These are phyloP conservation scores for Rubia tinctorum DNA, from an alignment of 305 asterid genomes.

Conservation along the genomic window DNA sequence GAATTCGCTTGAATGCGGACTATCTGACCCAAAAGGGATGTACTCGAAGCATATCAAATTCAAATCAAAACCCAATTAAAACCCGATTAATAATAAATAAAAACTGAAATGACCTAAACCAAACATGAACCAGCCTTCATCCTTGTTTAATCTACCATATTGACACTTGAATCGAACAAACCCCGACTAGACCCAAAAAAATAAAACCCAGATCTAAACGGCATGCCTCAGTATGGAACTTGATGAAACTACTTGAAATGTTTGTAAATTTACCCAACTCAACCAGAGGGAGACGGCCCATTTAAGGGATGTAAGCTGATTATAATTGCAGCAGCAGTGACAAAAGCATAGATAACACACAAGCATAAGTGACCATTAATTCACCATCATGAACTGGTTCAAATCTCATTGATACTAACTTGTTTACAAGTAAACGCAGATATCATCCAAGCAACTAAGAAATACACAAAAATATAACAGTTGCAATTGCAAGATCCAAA, in stretches of 20 bases:
- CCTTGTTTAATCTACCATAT: too few relatives aligned
- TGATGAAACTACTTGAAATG: not conserved
- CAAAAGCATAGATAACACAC: not conserved
- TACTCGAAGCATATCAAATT: too few relatives aligned
- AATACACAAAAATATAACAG: not conserved
- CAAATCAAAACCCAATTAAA: too few relatives aligned
- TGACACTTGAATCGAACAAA: too few relatives aligned
- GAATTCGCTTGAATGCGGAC: too few relatives aligned
- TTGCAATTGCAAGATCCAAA: constrained; percentile 2
- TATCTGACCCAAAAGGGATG: too few relatives aligned
- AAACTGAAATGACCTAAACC: too few relatives aligned
- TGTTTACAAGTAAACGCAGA: not conserved
- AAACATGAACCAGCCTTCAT: too few relatives aligned
- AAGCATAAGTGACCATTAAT: not conserved
- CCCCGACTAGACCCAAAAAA: too few relatives aligned
- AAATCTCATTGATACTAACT: not conserved
- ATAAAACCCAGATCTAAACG: too few relatives aligned
- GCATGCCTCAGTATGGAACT: not conserved
- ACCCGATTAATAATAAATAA: too few relatives aligned
- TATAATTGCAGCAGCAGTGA: not conserved
- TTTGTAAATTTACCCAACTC: not conserved
- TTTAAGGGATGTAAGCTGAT: not conserved
- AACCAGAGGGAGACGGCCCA: not conserved
- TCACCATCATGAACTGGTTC: not conserved
- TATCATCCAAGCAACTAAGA: not conserved